Conservation (phyloP, 140 eudicot genomes). For the Eryngium alpinum region DNA sequence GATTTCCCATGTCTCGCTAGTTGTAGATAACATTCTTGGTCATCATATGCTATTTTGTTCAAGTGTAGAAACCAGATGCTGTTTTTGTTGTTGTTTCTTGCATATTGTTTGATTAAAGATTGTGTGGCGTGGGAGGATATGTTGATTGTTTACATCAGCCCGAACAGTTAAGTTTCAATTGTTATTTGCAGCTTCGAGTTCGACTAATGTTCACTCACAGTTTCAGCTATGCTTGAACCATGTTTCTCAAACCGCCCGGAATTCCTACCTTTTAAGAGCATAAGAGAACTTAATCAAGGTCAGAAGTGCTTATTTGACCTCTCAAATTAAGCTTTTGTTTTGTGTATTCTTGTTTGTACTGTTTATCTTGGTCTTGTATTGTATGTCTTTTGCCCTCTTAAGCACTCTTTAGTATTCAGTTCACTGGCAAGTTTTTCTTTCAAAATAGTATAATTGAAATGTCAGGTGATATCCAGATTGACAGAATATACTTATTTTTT, state of each 20-base stretch:
- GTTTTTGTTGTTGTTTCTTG: too few species aligned
- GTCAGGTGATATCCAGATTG: too few species aligned
- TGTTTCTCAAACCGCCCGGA: neutral
- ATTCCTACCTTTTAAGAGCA: neutral
- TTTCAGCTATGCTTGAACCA: neutral
- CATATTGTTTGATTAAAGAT: neutral
- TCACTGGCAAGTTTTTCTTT: neutral
- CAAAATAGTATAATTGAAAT: too few species aligned
- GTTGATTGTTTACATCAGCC: too few species aligned
- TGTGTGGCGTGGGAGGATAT: neutral
- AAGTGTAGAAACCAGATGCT: neutral
- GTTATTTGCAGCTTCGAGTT: neutral
- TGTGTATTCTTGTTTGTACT: neutral
- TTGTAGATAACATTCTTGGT: neutral
- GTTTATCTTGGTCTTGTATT: too few species aligned
- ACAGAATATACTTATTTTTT: too few species aligned
- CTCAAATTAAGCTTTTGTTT: neutral
- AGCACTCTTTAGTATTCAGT: neutral
- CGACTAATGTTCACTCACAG: neutral
- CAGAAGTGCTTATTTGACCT: neutral
- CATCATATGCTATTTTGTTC: neutral
- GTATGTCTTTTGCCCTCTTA: too few species aligned
- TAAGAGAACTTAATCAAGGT: neutral
- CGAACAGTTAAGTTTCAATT: too few species aligned
- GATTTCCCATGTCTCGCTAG: neutral